Evolutionary conservation across 2,329 filamentous ascomycete species (phyloP).

Genomic region (Tricladium varicosporioides): DNA sequence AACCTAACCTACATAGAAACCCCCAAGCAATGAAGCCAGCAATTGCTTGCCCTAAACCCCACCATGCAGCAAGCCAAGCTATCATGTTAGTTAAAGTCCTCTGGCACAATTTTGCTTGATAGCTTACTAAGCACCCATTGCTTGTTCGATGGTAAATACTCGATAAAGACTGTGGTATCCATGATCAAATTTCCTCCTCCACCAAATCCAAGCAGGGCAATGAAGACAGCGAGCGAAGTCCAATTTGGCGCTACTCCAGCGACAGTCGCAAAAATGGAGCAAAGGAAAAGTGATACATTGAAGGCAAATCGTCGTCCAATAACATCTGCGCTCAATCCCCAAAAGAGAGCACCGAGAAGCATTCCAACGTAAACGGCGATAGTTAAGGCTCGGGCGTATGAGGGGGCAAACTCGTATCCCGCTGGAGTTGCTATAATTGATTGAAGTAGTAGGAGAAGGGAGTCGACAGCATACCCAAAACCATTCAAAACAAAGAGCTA

Average conservation of each 20-base stretch:
- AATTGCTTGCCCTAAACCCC: conserved; percentile 39
- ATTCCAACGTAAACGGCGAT: conserved; percentile 56
- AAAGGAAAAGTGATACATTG: conserved; percentile 64
- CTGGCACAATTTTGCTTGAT: not conserved
- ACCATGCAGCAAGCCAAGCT: conserved; percentile 57
- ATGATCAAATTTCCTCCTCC: conserved; percentile 60
- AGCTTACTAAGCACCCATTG: conserved; percentile 59
- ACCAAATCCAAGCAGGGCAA: conserved; percentile 62
- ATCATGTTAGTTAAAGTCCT: conserved; percentile 3
- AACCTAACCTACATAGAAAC: conserved; percentile 19
- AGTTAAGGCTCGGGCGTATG: conserved; percentile 56
- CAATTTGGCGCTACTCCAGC: conserved; percentile 68
- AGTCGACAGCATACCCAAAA: conserved; percentile 60
- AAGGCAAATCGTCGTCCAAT: conserved; percentile 67
- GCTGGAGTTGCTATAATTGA: conserved; percentile 59
- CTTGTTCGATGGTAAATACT: conserved; percentile 54
- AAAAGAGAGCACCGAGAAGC: conserved; percentile 40
- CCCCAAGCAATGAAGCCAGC: conserved; percentile 32
- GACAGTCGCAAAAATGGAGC: conserved; percentile 58
- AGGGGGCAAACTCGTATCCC: conserved; percentile 55
- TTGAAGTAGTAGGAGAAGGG: conserved; percentile 57
- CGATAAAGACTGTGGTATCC: conserved; percentile 50
- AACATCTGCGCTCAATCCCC: conserved; percentile 56
- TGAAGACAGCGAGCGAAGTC: conserved; percentile 61
- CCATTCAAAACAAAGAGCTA: conserved; percentile 57